These are phyloP conservation scores for Trebouxiophyceae sp. DNA, from an alignment of 163 green algal genomes.

Conservation along the genomic window DNA sequence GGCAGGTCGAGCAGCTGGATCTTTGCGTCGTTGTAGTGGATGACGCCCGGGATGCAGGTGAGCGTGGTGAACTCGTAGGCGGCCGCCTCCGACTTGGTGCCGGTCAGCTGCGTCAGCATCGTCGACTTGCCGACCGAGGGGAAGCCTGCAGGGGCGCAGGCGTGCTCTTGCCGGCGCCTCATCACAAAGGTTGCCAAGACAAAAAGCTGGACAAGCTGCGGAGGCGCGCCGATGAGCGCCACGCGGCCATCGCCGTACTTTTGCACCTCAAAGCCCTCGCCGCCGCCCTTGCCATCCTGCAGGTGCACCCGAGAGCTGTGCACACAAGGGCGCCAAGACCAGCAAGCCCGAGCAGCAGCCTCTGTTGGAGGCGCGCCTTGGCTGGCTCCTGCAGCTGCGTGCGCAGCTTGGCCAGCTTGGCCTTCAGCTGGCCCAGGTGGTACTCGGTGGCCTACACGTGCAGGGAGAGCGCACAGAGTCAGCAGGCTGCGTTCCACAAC, in stretches of 20 bases:
- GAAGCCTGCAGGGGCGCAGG: constrained; percentile 73
- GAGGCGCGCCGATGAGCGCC: constrained; percentile 85
- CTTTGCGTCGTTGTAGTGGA: constrained; percentile 99
- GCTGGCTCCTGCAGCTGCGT: constrained; percentile 88
- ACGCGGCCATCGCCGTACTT: constrained; percentile 95
- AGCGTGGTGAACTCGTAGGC: constrained; percentile 99
- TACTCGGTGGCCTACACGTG: constrained; percentile 82
- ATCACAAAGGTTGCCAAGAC: too few relatives aligned
- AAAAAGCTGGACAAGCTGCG: too few relatives aligned
- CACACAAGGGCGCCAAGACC: background rate
- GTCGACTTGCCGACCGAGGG: constrained; percentile 94
- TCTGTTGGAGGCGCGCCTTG: constrained; percentile 15
- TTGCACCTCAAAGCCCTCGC: constrained; percentile 94
- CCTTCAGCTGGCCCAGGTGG: constrained; percentile 93
- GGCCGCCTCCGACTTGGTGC: constrained; percentile 78
- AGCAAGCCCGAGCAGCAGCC: background rate
- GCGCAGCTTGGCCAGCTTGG: constrained; percentile 92
- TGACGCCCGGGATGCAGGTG: constrained; percentile 98
- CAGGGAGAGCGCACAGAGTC: constrained; percentile 1
- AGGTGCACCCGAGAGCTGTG: background rate
- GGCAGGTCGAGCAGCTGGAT: constrained; percentile 96
- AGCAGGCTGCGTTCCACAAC: constrained; percentile 7
- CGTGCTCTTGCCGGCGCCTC: too few relatives aligned
- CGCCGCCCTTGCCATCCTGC: constrained; percentile 38
- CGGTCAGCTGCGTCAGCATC: constrained; percentile 87